phyloP scores from a whole-genome alignment of 2,329 filamentous ascomycete genomes.

The Claviceps lovelessii region DNA sequence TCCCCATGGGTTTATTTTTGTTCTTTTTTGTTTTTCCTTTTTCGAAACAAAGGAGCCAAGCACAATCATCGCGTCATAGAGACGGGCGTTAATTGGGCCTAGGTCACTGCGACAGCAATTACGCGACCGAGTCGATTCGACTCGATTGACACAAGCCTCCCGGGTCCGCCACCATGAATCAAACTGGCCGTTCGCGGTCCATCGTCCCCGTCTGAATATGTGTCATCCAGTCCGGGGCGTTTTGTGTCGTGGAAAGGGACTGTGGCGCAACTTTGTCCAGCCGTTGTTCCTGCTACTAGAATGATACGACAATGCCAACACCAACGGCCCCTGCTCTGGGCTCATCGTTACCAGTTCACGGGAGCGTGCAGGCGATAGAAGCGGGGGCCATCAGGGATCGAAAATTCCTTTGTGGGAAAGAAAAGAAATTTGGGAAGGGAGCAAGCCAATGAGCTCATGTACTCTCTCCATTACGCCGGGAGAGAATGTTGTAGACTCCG shows the following conservation, averaged over 20 bases:
- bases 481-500: not conserved
- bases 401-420: no score
- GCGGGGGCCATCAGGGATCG: no score
- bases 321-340: no score
- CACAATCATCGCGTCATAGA: conserved; percentile 5
- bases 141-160: not conserved
- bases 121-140: not conserved
- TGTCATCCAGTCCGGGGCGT: not conserved
- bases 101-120: not conserved
- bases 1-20: not conserved
- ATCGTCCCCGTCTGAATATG: not conserved
- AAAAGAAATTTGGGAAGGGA: no score
- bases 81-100: not conserved
- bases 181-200: not conserved
- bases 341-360: no score
- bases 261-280: no score
- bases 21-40: not conserved
- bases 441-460: no score
- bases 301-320: no score
- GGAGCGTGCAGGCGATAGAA: no score
- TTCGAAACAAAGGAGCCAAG: not conserved
- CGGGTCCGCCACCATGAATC: not conserved
- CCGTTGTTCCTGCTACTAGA: no score
- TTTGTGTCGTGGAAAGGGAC: no score
- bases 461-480: not conserved